Evolutionary conservation across 2,329 filamentous ascomycete genomes (phyloP).

Genomic region (Daldinia sp.): DNA sequence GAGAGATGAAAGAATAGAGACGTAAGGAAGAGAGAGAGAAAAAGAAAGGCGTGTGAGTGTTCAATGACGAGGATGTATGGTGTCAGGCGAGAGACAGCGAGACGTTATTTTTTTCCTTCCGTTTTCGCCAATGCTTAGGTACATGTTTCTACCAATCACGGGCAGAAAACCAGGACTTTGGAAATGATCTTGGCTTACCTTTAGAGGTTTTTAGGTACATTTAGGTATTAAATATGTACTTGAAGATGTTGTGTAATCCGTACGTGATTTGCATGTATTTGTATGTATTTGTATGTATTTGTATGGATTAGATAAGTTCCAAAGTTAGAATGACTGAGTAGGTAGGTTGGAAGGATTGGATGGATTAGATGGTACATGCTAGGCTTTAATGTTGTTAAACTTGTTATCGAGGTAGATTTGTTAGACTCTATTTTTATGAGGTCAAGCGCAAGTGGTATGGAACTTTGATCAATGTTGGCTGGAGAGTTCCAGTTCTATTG

Average conservation of each 20-base stretch:
- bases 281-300: too few species aligned
- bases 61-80: constrained; percentile 37
- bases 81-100: constrained; percentile 35
- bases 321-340: too few species aligned
- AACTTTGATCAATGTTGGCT: constrained; percentile 6
- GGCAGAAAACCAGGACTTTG: constrained; percentile 22
- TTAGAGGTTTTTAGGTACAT: too few species aligned
- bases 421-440: constrained; percentile 33
- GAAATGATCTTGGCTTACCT: constrained; percentile 23
- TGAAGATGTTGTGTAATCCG: constrained; percentile 21
- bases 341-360: too few species aligned
- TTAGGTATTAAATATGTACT: too few species aligned
- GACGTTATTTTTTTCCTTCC: constrained; percentile 35
- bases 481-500: constrained; percentile 24
- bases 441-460: constrained; percentile 18
- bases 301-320: too few species aligned
- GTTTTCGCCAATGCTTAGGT: constrained; percentile 37
- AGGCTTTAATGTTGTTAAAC: not conserved
- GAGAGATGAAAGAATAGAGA: constrained; percentile 16
- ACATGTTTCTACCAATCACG: constrained; percentile 28
- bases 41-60: constrained; percentile 22
- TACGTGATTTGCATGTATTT: not conserved
- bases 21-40: constrained; percentile 9
- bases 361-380: not conserved
- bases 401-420: not conserved